phyloP scores from a whole-genome alignment of 805 yeast species.

The Saccharomycopsis capsularis region DNA sequence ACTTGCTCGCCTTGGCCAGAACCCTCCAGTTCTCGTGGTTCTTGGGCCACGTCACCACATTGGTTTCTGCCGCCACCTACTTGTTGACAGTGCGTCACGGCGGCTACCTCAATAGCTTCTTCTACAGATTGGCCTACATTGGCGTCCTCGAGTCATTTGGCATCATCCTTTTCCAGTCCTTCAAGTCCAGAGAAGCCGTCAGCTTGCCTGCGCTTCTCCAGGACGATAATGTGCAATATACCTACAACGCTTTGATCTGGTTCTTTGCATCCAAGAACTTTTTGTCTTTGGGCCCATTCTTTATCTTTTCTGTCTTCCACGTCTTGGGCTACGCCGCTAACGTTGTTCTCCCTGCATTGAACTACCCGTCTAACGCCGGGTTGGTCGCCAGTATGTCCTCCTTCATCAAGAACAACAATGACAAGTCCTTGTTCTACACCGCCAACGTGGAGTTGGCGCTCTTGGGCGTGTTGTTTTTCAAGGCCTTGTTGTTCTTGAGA shows the following conservation, averaged over 20 bases:
- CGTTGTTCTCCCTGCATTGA: slow-evolving; percentile 56
- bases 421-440: slow-evolving; percentile 49
- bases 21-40: slow-evolving; percentile 76
- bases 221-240: slow-evolving; percentile 72
- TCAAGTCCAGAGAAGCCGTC: slow-evolving; percentile 24
- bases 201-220: slow-evolving; percentile 30
- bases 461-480: slow-evolving; percentile 38
- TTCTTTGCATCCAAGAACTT: slow-evolving; percentile 50
- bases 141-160: slow-evolving; percentile 71
- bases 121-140: slow-evolving; percentile 54
- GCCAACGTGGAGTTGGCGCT: slow-evolving; percentile 50
- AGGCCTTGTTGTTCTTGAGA: slow-evolving; percentile 52
- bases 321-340: slow-evolving; percentile 62
- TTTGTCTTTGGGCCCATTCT: slow-evolving; percentile 64
- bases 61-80: slow-evolving; percentile 36
- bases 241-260: slow-evolving; percentile 49
- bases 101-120: slow-evolving; percentile 30
- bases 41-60: slow-evolving; percentile 46
- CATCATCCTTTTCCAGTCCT: slow-evolving; percentile 61
- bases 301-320: slow-evolving; percentile 76
- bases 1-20: slow-evolving; percentile 20
- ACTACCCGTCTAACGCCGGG: slow-evolving; percentile 26
- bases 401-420: slow-evolving; percentile 50
- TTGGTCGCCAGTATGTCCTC: slow-evolving; percentile 21
- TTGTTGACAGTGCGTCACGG: slow-evolving; percentile 28